phyloP scores from a whole-genome alignment of 208 protist genomes.

The Leishmania gerbilli region DNA sequence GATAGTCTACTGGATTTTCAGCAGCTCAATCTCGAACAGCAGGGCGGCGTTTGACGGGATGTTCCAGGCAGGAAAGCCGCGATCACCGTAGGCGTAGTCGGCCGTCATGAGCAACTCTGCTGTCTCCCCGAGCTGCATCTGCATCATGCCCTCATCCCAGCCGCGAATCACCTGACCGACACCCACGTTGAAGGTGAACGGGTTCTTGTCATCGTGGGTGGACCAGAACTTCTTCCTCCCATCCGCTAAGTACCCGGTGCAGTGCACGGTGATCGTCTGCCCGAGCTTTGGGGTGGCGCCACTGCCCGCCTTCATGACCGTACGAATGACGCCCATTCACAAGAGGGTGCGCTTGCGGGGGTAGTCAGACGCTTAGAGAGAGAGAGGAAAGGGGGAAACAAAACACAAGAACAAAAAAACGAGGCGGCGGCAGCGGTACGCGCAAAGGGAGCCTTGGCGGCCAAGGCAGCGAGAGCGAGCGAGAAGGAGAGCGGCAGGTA shows the following conservation, averaged over 20 bases:
- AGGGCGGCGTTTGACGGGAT: slow-evolving; percentile 81
- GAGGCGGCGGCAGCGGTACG: background rate
- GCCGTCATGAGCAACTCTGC: slow-evolving; percentile 78
- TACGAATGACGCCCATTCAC: slow-evolving; percentile 76
- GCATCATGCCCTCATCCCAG: slow-evolving; percentile 94
- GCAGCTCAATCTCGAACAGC: slow-evolving; percentile 91
- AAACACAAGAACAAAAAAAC: background rate
- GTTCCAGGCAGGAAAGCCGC: slow-evolving; percentile 89
- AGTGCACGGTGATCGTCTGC: slow-evolving; percentile 86
- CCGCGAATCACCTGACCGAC: slow-evolving; percentile 94
- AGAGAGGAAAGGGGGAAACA: background rate
- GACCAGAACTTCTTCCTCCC: slow-evolving; percentile 91
- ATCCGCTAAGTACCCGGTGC: slow-evolving; percentile 87
- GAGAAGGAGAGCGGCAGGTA: background rate
- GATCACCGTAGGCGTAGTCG: slow-evolving; percentile 86
- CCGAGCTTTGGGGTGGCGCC: slow-evolving; percentile 63
- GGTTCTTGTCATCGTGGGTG: slow-evolving; percentile 78
- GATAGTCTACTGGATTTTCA: slow-evolving; percentile 52
- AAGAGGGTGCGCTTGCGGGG: slow-evolving; percentile 11
- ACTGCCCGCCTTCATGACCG: slow-evolving; percentile 63
- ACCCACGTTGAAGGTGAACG: slow-evolving; percentile 93
- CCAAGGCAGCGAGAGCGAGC: background rate
- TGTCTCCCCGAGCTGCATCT: slow-evolving; percentile 85
- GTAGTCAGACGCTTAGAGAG: slow-evolving; percentile 14
- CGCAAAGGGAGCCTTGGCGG: no score